Percentiles rank a stretch among this genome's conserved stretches.
Evolutionary conservation across 2,329 filamentous ascomycete genomes (phyloP).

Genomic region (Nothophoma quercina): DNA sequence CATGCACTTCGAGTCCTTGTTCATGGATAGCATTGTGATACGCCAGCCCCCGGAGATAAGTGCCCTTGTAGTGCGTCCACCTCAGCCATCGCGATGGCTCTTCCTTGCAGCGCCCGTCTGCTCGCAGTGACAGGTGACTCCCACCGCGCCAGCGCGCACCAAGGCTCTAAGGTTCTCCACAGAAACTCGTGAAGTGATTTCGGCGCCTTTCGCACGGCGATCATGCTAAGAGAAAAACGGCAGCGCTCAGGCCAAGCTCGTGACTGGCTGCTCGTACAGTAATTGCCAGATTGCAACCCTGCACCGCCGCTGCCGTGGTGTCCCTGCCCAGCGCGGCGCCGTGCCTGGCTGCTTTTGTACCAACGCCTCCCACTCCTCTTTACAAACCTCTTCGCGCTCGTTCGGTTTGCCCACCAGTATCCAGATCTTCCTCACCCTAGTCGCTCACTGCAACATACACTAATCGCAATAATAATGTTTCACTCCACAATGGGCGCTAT

Average conservation of each 20-base stretch:
- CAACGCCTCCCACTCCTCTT: slow-evolving; percentile 17
- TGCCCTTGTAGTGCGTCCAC: not conserved
- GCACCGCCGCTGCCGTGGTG: slow-evolving; percentile 13
- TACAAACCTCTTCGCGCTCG: slow-evolving; percentile 20
- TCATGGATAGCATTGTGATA: slow-evolving; percentile 9
- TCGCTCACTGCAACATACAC: slow-evolving; percentile 29
- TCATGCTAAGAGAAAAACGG: slow-evolving; percentile 16
- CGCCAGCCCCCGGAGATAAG: slow-evolving; percentile 14
- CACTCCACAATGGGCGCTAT: slow-evolving; percentile 31
- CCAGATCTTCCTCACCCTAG: slow-evolving; percentile 22
- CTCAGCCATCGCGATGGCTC: slow-evolving; percentile 1
- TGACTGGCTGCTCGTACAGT: slow-evolving; percentile 22
- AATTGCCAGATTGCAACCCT: slow-evolving; percentile 17
- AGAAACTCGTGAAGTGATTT: slow-evolving; percentile 33
- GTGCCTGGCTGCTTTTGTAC: slow-evolving; percentile 15
- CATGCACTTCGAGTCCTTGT: slow-evolving; percentile 8
- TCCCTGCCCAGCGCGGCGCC: slow-evolving; percentile 13
- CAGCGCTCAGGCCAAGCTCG: slow-evolving; percentile 15
- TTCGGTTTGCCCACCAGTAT: slow-evolving; percentile 22
- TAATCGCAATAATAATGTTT: slow-evolving; percentile 28
- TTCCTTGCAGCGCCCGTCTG: slow-evolving; percentile 14
- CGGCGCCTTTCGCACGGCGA: slow-evolving; percentile 22
- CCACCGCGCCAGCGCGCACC: slow-evolving; percentile 17
- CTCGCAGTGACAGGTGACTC: slow-evolving; percentile 19
- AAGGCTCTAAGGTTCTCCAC: slow-evolving; percentile 24